Evolutionary conservation across 306 rosid species (phyloP).

Genomic region (Mimosa pudica): DNA sequence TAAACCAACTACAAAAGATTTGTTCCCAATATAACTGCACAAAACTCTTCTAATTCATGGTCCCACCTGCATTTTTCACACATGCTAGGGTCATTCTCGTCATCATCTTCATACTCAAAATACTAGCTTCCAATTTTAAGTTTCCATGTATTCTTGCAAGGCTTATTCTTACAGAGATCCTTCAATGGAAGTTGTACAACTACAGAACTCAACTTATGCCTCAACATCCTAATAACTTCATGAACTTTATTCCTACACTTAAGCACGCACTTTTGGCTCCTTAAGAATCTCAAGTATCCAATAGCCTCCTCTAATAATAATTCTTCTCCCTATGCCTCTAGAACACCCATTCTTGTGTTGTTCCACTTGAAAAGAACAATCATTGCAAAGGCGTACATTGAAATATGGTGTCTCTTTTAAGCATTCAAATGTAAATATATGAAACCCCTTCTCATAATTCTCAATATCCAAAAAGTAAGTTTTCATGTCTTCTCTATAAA

Average conservation of each 20-base stretch:
- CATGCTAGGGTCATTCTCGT: not conserved
- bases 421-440: not conserved
- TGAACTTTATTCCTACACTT: not conserved
- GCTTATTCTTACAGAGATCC: not conserved
- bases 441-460: not conserved
- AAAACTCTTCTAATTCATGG: not conserved
- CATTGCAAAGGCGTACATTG: constrained; percentile 20
- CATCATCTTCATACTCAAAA: not conserved
- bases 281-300: not conserved
- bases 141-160: not conserved
- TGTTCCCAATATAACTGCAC: too few species aligned
- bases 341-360: too few species aligned
- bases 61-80: not conserved
- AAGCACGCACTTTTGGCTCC: not conserved
- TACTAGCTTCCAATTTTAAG: not conserved
- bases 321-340: too few species aligned
- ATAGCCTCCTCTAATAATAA: not conserved
- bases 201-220: not conserved
- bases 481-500: too few species aligned
- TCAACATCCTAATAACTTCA: too few species aligned
- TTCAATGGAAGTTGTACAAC: not conserved
- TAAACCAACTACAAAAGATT: too few species aligned
- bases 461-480: not conserved
- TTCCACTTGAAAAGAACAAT: too few species aligned
- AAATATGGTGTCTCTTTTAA: not conserved